Evolutionary conservation across 2,329 filamentous ascomycete species (phyloP).

Genomic region (Byssochlamys sp.): DNA sequence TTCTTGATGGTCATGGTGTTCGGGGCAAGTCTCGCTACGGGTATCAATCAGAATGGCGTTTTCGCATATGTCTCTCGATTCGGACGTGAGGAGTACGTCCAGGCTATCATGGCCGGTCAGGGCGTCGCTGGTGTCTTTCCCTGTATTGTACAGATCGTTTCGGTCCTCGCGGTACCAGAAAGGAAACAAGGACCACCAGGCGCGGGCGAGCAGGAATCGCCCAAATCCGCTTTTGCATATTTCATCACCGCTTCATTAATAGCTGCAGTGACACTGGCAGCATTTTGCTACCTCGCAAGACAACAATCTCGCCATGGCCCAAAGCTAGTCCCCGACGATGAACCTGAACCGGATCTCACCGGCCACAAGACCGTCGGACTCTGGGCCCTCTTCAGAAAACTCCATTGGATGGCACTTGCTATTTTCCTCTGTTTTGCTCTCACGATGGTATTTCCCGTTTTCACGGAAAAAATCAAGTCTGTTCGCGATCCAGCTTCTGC

Average conservation of each 20-base stretch:
- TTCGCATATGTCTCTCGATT: slow-evolving; percentile 87
- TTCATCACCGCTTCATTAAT: slow-evolving; percentile 79
- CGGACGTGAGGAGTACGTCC: slow-evolving; percentile 76
- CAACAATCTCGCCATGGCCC: slow-evolving; percentile 4
- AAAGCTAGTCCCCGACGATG: slow-evolving; percentile 38
- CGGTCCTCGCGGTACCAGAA: slow-evolving; percentile 58
- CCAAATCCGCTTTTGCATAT: slow-evolving; percentile 74
- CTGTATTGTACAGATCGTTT: slow-evolving; percentile 73
- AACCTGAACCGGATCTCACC: slow-evolving; percentile 25
- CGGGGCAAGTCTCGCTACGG: slow-evolving; percentile 67
- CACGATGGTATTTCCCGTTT: slow-evolving; percentile 93
- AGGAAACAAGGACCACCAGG: slow-evolving; percentile 16
- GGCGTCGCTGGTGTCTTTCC: slow-evolving; percentile 85
- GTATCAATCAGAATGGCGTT: slow-evolving; percentile 82
- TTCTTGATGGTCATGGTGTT: slow-evolving; percentile 79
- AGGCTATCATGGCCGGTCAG: slow-evolving; percentile 92
- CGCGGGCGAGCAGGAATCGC: slow-evolving; percentile 37
- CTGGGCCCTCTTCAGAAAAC: slow-evolving; percentile 60
- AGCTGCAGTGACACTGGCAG: slow-evolving; percentile 58
- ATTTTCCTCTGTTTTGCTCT: slow-evolving; percentile 72
- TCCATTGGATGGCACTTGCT: slow-evolving; percentile 66
- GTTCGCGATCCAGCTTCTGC: slow-evolving; percentile 30
- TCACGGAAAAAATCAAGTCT: slow-evolving; percentile 60
- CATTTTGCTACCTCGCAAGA: slow-evolving; percentile 59
- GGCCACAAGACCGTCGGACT: slow-evolving; percentile 48